These are phyloP conservation scores for Fusarium avenaceum DNA, from an alignment of 2,329 filamentous ascomycete species.

Conservation along the genomic window DNA sequence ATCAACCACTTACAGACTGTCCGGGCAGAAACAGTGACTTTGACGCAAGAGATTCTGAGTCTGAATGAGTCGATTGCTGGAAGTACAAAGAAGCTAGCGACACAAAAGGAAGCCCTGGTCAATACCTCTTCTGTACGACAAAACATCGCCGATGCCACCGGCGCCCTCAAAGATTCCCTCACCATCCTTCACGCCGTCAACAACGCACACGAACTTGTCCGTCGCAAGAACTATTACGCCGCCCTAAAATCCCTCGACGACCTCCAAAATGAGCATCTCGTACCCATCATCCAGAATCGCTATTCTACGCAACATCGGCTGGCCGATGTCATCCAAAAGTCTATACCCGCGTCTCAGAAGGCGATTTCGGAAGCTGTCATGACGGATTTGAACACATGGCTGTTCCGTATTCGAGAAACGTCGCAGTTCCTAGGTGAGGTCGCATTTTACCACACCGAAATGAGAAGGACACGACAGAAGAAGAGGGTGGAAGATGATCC, in stretches of 20 bases:
- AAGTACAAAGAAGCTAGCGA: slow-evolving; percentile 92
- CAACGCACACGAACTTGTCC: slow-evolving; percentile 90
- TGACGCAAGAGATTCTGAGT: slow-evolving; percentile 91
- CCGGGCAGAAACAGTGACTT: slow-evolving; percentile 86
- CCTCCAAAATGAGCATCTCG: slow-evolving; percentile 92
- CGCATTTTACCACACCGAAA: slow-evolving; percentile 94
- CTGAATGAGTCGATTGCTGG: slow-evolving; percentile 95
- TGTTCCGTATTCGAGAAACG: slow-evolving; percentile 93
- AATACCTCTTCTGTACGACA: slow-evolving; percentile 92
- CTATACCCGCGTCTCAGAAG: slow-evolving; percentile 91
- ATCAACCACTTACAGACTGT: slow-evolving; percentile 95
- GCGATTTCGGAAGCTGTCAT: slow-evolving; percentile 97
- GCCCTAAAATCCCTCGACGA: slow-evolving; percentile 95
- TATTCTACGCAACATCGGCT: slow-evolving; percentile 96
- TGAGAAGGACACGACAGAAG: slow-evolving; percentile 85
- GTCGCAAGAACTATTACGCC: slow-evolving; percentile 95
- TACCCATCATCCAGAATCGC: slow-evolving; percentile 78
- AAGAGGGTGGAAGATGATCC: slow-evolving; percentile 82
- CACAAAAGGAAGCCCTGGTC: slow-evolving; percentile 93
- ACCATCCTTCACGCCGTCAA: slow-evolving; percentile 94
- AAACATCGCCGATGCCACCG: slow-evolving; percentile 93
- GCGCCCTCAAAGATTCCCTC: slow-evolving; percentile 89
- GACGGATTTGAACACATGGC: slow-evolving; percentile 96
- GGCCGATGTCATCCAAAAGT: slow-evolving; percentile 95
- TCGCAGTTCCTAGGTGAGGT: slow-evolving; percentile 97